Evolutionary conservation across 2,329 filamentous ascomycete genomes (phyloP).

Genomic region (Paecilomyces sp.): DNA sequence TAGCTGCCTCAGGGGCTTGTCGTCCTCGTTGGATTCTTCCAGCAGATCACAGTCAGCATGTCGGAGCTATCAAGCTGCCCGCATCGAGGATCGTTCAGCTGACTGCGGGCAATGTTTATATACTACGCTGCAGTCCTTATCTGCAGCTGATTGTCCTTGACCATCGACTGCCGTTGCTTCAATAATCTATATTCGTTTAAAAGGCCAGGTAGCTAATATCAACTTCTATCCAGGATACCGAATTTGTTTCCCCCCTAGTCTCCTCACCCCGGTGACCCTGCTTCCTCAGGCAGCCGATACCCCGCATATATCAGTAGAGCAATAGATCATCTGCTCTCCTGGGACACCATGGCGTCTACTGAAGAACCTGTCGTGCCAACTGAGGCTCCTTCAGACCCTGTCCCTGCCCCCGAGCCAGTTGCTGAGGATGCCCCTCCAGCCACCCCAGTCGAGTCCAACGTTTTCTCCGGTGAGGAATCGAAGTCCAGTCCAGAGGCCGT

Average conservation of each 20-base stretch:
- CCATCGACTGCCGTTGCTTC: not conserved
- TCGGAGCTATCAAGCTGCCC: not conserved
- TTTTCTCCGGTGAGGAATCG: constrained; percentile 26
- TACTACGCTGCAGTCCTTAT: not conserved
- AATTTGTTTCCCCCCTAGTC: not conserved
- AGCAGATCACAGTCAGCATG: not conserved
- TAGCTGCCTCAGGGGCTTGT: not conserved
- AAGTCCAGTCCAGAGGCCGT: constrained; percentile 28
- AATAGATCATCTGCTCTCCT: not conserved
- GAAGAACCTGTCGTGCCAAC: constrained; percentile 2
- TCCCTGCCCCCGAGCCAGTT: constrained; percentile 15
- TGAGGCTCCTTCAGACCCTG: constrained; percentile 9
- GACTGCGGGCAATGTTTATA: not conserved
- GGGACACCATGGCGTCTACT: constrained; percentile 1
- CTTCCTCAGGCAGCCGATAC: not conserved
- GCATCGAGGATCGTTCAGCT: not conserved
- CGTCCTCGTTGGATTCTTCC: not conserved
- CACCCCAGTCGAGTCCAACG: constrained; percentile 25
- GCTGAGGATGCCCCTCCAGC: constrained; percentile 23
- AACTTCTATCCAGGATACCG: not conserved
- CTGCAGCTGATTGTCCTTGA: not conserved
- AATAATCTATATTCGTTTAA: not conserved
- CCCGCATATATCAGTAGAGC: not conserved
- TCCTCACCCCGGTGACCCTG: not conserved
- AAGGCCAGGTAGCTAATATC: not conserved